A percentile compares a stretch with the other conserved stretches of the same genome.
These are phyloP conservation scores for Trypanosoma grayi DNA, from an alignment of 208 protist species.

Conservation along the genomic window DNA sequence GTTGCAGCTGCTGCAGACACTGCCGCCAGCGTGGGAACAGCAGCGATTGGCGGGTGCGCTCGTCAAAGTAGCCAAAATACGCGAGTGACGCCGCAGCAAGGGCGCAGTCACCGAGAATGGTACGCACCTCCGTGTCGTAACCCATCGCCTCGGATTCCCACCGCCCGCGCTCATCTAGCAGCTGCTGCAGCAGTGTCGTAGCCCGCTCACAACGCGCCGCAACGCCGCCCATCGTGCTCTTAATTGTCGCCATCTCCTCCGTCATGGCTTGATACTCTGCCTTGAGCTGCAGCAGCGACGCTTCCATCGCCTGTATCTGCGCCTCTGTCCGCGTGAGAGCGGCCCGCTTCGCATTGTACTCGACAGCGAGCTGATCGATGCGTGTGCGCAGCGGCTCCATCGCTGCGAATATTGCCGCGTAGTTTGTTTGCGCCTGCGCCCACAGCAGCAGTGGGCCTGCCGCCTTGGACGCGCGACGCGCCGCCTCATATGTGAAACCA, in stretches of 20 bases:
- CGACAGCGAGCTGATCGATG: conserved; percentile 86
- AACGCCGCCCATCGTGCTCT: conserved; percentile 83
- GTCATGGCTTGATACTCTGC: conserved; percentile 95
- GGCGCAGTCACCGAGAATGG: conserved; percentile 96
- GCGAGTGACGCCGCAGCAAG: conserved; percentile 95
- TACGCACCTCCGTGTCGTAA: conserved; percentile 88
- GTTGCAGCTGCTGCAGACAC: conserved; percentile 49
- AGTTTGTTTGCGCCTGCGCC: conserved; percentile 95
- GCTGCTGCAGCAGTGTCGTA: conserved; percentile 86
- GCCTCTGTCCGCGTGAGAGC: conserved; percentile 57
- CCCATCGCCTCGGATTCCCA: conserved; percentile 92
- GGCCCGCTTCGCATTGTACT: conserved; percentile 51
- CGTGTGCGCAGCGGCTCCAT: conserved; percentile 94
- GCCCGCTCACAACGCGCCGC: conserved; percentile 92
- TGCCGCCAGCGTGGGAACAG: conserved; percentile 88
- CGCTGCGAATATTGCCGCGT: conserved; percentile 89
- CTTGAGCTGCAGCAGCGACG: conserved; percentile 85
- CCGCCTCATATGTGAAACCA: conserved; percentile 93
- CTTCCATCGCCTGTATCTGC: conserved; percentile 89
- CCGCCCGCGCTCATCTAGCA: conserved; percentile 92
- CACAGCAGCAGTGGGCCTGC: conserved; percentile 97
- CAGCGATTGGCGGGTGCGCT: conserved; percentile 82
- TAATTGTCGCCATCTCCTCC: conserved; percentile 88
- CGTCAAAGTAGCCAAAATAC: conserved; percentile 99
- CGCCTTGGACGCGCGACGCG: conserved; percentile 94